phyloP scores from a whole-genome alignment of 345 rosid genomes.

The Cardamine resedifolia region DNA sequence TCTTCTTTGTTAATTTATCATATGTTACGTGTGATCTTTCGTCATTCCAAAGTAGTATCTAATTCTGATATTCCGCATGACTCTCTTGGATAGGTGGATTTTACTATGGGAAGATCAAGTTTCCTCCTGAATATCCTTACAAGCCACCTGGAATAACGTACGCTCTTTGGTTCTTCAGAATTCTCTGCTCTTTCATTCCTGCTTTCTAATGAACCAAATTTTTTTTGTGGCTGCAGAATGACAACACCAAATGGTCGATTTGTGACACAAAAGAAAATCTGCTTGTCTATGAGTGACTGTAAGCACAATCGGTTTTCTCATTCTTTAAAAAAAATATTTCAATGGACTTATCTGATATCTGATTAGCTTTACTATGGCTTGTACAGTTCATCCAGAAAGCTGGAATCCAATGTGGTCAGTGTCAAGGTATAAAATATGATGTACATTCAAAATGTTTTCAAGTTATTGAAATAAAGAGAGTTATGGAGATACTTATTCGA shows the following conservation, averaged over 20 bases:
- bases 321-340: background rate
- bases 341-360: background rate
- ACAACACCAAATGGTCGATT: constrained; percentile 18
- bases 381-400: constrained; percentile 21
- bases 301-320: background rate
- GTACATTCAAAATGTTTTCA: background rate
- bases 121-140: constrained; percentile 94
- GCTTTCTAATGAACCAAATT: background rate
- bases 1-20: background rate
- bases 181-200: background rate
- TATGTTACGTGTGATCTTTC: background rate
- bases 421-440: constrained; percentile 7
- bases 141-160: constrained; percentile 99
- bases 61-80: background rate
- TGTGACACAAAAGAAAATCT: constrained; percentile 9
- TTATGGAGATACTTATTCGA: background rate
- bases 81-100: constrained; percentile 17
- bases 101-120: constrained; percentile 96
- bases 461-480: background rate
- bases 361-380: background rate
- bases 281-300: constrained; percentile 24
- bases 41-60: background rate
- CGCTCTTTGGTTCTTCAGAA: constrained; percentile 19
- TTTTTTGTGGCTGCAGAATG: background rate
- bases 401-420: constrained; percentile 21